phyloP scores from a whole-genome alignment of 305 asterid genomes.

The Striga hermonthica region DNA sequence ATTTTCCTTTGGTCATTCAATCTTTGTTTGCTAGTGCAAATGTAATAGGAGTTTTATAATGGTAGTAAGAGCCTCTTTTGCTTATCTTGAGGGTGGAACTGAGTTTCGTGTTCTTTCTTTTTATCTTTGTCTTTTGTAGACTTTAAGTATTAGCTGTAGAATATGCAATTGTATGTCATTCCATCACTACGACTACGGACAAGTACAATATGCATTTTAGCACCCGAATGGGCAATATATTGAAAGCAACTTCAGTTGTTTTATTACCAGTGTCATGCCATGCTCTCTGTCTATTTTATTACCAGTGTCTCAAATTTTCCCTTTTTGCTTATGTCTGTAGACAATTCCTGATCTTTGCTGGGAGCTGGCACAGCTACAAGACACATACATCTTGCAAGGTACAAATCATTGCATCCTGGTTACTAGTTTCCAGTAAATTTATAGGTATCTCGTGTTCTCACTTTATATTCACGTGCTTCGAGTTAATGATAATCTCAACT shows the following conservation, averaged over 20 bases:
- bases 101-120: no score
- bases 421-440: constrained; percentile 16
- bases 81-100: no score
- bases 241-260: no score
- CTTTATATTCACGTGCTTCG: constrained; percentile 24
- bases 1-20: neutral
- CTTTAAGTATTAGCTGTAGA: no score
- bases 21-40: constrained; percentile 13
- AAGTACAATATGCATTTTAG: no score
- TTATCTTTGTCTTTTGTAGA: no score
- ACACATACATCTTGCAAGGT: constrained; percentile 97
- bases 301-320: constrained; percentile 25
- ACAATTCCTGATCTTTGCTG: constrained; percentile 92
- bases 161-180: no score
- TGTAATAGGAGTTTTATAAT: neutral
- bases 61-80: neutral
- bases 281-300: constrained; percentile 18
- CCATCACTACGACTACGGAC: no score
- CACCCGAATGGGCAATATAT: no score
- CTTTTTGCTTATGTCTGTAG: constrained; percentile 46
- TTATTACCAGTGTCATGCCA: no score
- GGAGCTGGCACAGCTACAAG: constrained; percentile 97
- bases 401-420: constrained; percentile 28
- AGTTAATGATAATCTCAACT: constrained; percentile 24
- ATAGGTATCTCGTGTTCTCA: constrained; percentile 11